Conservation (phyloP, 2,329 filamentous ascomycete species). For the Exophiala aquamarina region DNA sequence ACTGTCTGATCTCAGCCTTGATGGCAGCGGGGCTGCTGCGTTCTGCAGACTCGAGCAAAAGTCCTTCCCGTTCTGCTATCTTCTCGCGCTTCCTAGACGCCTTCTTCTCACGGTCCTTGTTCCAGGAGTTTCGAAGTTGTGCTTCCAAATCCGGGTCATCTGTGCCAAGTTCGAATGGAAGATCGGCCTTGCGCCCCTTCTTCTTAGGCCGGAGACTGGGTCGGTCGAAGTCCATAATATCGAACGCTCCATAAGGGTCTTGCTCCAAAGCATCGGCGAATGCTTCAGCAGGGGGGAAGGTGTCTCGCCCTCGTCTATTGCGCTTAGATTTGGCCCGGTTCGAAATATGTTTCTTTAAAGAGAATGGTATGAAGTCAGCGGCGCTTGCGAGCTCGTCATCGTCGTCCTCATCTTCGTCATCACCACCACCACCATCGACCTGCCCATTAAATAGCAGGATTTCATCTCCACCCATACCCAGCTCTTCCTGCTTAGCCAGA, state of each 20-base stretch:
- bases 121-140: slow-evolving; percentile 60
- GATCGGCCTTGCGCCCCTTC: slow-evolving; percentile 58
- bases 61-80: slow-evolving; percentile 66
- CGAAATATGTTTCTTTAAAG: slow-evolving; percentile 23
- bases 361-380: slow-evolving; percentile 26
- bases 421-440: slow-evolving; percentile 39
- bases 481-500: slow-evolving; percentile 61
- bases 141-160: slow-evolving; percentile 66
- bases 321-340: slow-evolving; percentile 26
- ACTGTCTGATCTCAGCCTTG: slow-evolving; percentile 62
- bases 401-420: slow-evolving; percentile 30
- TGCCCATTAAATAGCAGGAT: slow-evolving; percentile 57
- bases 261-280: slow-evolving; percentile 60
- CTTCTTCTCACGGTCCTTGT: slow-evolving; percentile 70
- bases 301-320: slow-evolving; percentile 31
- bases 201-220: slow-evolving; percentile 65
- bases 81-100: slow-evolving; percentile 67
- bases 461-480: slow-evolving; percentile 62
- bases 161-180: slow-evolving; percentile 54
- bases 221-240: slow-evolving; percentile 80
- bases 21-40: slow-evolving; percentile 62
- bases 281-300: slow-evolving; percentile 55
- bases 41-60: slow-evolving; percentile 60
- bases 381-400: slow-evolving; percentile 25
- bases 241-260: slow-evolving; percentile 68